Conservation (phyloP, 768 basidiomycete species). For the Calocera cornea region DNA sequence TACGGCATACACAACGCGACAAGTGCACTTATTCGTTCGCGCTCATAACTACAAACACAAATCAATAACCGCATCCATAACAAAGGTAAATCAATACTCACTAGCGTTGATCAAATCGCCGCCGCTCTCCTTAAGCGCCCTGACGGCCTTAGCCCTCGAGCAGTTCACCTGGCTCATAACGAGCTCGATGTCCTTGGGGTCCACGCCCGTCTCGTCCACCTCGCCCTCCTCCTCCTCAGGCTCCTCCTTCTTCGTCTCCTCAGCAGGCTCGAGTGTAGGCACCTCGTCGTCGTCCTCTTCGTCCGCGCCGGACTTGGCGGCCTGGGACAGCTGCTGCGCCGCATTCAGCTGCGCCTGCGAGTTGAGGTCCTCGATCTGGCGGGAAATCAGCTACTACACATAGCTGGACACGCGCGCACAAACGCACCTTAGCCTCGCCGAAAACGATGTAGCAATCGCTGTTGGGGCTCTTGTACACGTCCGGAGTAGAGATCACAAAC, state of each 20-base stretch:
- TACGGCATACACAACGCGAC: not conserved
- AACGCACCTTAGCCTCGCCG: slow-evolving; percentile 78
- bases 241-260: slow-evolving; percentile 22
- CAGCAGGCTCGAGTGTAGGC: slow-evolving; percentile 55
- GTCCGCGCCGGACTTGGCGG: slow-evolving; percentile 27
- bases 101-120: slow-evolving; percentile 96
- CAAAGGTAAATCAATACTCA: slow-evolving; percentile 36
- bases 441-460: slow-evolving; percentile 99
- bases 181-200: slow-evolving; percentile 88
- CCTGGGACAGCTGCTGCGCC: slow-evolving; percentile 59
- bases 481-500: slow-evolving; percentile 83
- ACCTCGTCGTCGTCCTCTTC: slow-evolving; percentile 60
- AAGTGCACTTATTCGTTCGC: slow-evolving; percentile 52
- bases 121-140: slow-evolving; percentile 76
- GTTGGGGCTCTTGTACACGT: slow-evolving; percentile 95
- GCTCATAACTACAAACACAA: slow-evolving; percentile 59
- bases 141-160: slow-evolving; percentile 81
- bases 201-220: slow-evolving; percentile 76
- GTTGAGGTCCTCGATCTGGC: slow-evolving; percentile 77
- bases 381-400: not conserved
- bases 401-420: not conserved
- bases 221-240: slow-evolving; percentile 61
- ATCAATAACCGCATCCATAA: not conserved
- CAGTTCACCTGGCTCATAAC: slow-evolving; percentile 75
- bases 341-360: slow-evolving; percentile 60